These are phyloP conservation scores for Apodospora peruviana DNA, from an alignment of 495 filamentous ascomycete species.

Conservation along the genomic window DNA sequence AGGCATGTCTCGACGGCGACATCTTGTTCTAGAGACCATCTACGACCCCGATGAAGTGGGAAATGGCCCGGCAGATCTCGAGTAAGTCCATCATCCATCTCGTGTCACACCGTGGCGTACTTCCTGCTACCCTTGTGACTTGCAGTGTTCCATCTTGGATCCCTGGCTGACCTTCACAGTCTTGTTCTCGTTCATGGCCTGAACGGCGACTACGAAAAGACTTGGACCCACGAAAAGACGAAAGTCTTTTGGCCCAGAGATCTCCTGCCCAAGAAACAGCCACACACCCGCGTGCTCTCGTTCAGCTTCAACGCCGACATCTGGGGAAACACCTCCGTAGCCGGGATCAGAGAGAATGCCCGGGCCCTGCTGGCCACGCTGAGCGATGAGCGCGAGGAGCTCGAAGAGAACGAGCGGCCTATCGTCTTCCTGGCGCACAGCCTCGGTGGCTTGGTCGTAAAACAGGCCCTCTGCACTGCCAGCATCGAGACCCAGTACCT, in stretches of 20 bases:
- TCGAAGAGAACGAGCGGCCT: not conserved
- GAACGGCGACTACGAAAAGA: not conserved
- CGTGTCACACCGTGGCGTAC: too few species aligned
- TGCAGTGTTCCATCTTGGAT: too few species aligned
- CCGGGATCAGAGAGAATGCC: conserved; percentile 8
- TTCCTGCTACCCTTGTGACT: too few species aligned
- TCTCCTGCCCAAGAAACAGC: not conserved
- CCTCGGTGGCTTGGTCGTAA: conserved; percentile 12
- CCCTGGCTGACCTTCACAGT: not conserved
- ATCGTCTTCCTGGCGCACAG: conserved; percentile 12
- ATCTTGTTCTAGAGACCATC: not conserved
- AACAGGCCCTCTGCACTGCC: conserved; percentile 11
- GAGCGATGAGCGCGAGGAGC: not conserved
- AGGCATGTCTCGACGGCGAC: not conserved
- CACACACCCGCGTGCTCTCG: conserved; percentile 8
- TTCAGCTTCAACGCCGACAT: conserved; percentile 14
- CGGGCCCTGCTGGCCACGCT: conserved; percentile 8
- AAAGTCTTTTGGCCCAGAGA: conserved; percentile 3
- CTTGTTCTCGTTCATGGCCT: conserved; percentile 3
- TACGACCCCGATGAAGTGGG: not conserved
- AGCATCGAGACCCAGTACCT: not conserved
- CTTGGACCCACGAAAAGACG: not conserved
- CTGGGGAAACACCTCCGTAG: conserved; percentile 6
- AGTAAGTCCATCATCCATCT: too few species aligned
- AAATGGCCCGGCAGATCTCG: not conserved